Conservation (phyloP, 495 filamentous ascomycete species). For the Lepidopterella palustris region DNA sequence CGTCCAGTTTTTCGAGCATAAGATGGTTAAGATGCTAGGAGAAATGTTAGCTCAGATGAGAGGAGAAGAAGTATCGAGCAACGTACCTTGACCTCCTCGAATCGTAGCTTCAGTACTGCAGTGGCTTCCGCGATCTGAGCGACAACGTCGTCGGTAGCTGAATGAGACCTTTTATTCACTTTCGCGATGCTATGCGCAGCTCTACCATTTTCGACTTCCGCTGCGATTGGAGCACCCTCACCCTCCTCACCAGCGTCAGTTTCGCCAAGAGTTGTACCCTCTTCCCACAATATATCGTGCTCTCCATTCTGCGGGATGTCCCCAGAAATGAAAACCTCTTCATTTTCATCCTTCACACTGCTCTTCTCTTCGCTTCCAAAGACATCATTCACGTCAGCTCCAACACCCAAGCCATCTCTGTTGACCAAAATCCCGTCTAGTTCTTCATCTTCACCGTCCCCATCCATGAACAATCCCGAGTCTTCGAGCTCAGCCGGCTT, state of each 20-base stretch:
- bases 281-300: not conserved
- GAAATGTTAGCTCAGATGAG: not conserved
- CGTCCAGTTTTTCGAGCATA: conserved; percentile 11
- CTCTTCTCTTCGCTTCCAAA: not conserved
- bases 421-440: not conserved
- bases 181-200: not conserved
- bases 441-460: conserved; percentile 10
- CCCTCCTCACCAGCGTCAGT: conserved; percentile 5
- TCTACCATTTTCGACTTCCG: not conserved
- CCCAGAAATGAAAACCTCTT: not conserved
- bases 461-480: conserved; percentile 29
- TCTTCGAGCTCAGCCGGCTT: conserved; percentile 21
- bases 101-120: conserved; percentile 21
- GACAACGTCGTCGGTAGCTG: not conserved
- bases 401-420: not conserved
- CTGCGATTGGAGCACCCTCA: not conserved
- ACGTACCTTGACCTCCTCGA: conserved; percentile 24
- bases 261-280: not conserved
- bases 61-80: not conserved
- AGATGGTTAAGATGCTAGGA: conserved; percentile 14
- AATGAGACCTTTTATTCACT: conserved; percentile 14
- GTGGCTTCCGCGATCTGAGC: not conserved
- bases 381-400: not conserved
- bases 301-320: not conserved
- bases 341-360: not conserved